Evolutionary conservation across 371 early-diverging fungal species (phyloP).

Genomic region (Blakeslea trispora): DNA sequence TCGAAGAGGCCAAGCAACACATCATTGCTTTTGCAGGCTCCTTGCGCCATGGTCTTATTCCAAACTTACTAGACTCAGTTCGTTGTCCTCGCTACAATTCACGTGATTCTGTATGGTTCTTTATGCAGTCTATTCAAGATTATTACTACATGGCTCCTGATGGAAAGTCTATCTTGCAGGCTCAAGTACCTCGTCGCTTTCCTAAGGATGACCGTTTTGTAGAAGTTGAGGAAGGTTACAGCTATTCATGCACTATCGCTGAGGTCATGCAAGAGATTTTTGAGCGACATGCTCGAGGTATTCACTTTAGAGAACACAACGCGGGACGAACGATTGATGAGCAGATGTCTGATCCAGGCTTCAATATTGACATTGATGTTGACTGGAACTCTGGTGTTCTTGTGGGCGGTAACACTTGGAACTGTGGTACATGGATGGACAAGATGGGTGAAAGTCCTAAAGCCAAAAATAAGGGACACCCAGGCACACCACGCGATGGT

Average conservation of each 20-base stretch:
- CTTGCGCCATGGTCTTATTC: slow-evolving; percentile 91
- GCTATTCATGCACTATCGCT: slow-evolving; percentile 63
- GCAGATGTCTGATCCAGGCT: slow-evolving; percentile 91
- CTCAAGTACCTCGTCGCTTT: slow-evolving; percentile 81
- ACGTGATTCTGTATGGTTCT: slow-evolving; percentile 97
- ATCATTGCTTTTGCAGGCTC: slow-evolving; percentile 89
- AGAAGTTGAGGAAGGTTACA: slow-evolving; percentile 68
- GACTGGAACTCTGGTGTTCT: slow-evolving; percentile 82
- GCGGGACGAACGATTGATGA: slow-evolving; percentile 88
- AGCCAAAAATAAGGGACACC: slow-evolving; percentile 89
- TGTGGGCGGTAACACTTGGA: slow-evolving; percentile 87
- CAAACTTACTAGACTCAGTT: slow-evolving; percentile 90
- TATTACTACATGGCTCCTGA: slow-evolving; percentile 81
- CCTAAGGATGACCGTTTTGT: slow-evolving; percentile 75
- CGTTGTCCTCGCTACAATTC: slow-evolving; percentile 92
- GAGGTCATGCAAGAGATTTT: slow-evolving; percentile 93
- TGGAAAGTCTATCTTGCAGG: slow-evolving; percentile 73
- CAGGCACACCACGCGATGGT: slow-evolving; percentile 95
- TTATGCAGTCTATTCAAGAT: slow-evolving; percentile 85
- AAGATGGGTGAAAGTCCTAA: slow-evolving; percentile 96
- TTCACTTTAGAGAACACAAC: slow-evolving; percentile 93
- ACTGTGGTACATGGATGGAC: slow-evolving; percentile 99
- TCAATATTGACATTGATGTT: slow-evolving; percentile 75
- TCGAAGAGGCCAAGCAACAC: slow-evolving; percentile 78
- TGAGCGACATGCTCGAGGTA: slow-evolving; percentile 90